These are phyloP conservation scores for Monilinia fructicola DNA, from an alignment of 2,329 filamentous ascomycete genomes.

Conservation along the genomic window DNA sequence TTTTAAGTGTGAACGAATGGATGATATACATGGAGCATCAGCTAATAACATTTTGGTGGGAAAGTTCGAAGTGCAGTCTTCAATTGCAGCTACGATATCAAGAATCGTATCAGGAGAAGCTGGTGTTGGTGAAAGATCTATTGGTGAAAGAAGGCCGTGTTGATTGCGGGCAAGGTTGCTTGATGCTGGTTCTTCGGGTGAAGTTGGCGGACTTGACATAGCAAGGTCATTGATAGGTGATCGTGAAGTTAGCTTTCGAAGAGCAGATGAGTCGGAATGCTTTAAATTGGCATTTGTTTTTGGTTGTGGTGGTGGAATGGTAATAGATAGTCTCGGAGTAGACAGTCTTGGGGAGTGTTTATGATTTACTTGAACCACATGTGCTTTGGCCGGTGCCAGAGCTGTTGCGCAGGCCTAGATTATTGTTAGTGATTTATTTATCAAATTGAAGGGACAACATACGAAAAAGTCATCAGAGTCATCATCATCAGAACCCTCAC, in stretches of 20 bases:
- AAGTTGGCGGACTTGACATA: conserved; percentile 15
- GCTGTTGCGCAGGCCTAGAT: conserved; percentile 33
- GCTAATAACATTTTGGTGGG: conserved; percentile 31
- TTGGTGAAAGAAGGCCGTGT: not conserved
- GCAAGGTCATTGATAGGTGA: conserved; percentile 5
- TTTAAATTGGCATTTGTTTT: conserved; percentile 25
- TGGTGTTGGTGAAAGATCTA: conserved; percentile 1
- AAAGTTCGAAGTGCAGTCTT: conserved; percentile 29
- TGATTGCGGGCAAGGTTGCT: not conserved
- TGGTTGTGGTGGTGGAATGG: conserved; percentile 29
- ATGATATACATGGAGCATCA: conserved; percentile 30
- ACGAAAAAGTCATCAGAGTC: conserved; percentile 30
- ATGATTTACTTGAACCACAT: conserved; percentile 32
- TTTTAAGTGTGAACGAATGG: conserved; percentile 27
- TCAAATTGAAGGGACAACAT: conserved; percentile 21
- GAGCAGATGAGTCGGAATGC: conserved; percentile 4
- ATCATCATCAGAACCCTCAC: conserved; percentile 27
- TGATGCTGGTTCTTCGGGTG: conserved; percentile 1
- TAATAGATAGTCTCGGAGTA: conserved; percentile 19
- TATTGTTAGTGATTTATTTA: not conserved
- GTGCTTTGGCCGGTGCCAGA: conserved; percentile 32
- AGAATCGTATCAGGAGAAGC: conserved; percentile 10
- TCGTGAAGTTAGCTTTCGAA: conserved; percentile 4
- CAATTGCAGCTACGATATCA: conserved; percentile 30
- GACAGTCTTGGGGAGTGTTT: conserved; percentile 18